phyloP scores from a whole-genome alignment of 768 basidiomycete species.

The Lactarius sanguifluus region DNA sequence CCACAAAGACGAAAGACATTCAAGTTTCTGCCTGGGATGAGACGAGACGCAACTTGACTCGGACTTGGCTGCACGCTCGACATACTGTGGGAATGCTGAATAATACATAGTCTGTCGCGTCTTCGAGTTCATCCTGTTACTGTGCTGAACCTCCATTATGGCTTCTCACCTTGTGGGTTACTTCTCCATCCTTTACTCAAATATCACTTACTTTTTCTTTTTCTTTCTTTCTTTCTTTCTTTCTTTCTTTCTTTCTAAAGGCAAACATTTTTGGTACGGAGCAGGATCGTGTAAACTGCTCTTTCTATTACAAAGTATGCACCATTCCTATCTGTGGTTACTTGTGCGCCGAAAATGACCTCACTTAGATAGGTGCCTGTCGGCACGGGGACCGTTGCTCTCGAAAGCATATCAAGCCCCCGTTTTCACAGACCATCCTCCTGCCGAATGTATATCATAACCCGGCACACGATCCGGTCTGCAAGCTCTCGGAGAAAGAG shows the following conservation, averaged over 20 bases:
- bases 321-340: slow-evolving; percentile 4
- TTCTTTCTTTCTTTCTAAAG: slow-evolving; percentile 39
- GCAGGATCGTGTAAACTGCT: slow-evolving; percentile 96
- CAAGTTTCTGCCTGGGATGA: too few relatives aligned
- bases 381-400: slow-evolving; percentile 98
- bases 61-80: background rate
- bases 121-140: background rate
- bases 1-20: too few relatives aligned
- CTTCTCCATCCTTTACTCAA: background rate
- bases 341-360: slow-evolving; percentile 19
- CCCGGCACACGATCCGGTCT: slow-evolving; percentile 89
- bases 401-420: slow-evolving; percentile 95
- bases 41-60: too few relatives aligned
- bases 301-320: slow-evolving; percentile 94
- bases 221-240: slow-evolving; percentile 3
- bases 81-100: slow-evolving; percentile 24
- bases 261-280: slow-evolving; percentile 96
- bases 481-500: slow-evolving; percentile 84
- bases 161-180: slow-evolving; percentile 75
- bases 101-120: background rate
- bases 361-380: slow-evolving; percentile 90
- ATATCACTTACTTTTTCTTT: background rate
- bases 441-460: slow-evolving; percentile 98
- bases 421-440: slow-evolving; percentile 95
- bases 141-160: slow-evolving; percentile 37